Evolutionary conservation across 345 rosid genomes (phyloP).

Genomic region (Mercurialis annua): DNA sequence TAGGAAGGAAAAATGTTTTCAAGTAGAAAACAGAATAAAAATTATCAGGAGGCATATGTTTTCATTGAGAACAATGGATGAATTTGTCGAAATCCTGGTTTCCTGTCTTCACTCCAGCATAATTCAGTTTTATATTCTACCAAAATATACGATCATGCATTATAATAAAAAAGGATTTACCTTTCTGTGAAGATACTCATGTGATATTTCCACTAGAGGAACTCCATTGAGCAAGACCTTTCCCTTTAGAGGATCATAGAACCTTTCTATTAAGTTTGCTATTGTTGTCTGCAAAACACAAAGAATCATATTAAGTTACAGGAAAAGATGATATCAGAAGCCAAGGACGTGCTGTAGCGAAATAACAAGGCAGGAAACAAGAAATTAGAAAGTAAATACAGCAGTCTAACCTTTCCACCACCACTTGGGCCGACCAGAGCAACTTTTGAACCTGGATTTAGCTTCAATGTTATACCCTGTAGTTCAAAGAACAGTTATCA

Average conservation of each 20-base stretch:
- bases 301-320: not conserved
- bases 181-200: constrained; percentile 75
- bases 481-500: constrained; percentile 9
- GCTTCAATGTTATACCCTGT: constrained; percentile 84
- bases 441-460: constrained; percentile 78
- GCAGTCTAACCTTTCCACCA: constrained; percentile 76
- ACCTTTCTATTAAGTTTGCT: constrained; percentile 88
- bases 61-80: not conserved
- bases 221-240: constrained; percentile 73
- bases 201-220: constrained; percentile 74
- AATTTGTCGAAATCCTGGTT: not conserved
- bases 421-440: constrained; percentile 99
- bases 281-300: constrained; percentile 74
- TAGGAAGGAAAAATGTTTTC: not conserved
- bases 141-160: constrained; percentile 2
- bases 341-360: not conserved
- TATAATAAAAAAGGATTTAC: constrained; percentile 26
- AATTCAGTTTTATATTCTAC: not conserved
- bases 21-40: not conserved
- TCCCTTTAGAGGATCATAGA: constrained; percentile 86
- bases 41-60: not conserved
- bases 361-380: not conserved
- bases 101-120: not conserved
- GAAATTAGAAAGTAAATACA: not conserved
- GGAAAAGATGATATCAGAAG: not conserved